phyloP scores from a whole-genome alignment of 169 alveolate species.

The Blepharisma undulans region DNA sequence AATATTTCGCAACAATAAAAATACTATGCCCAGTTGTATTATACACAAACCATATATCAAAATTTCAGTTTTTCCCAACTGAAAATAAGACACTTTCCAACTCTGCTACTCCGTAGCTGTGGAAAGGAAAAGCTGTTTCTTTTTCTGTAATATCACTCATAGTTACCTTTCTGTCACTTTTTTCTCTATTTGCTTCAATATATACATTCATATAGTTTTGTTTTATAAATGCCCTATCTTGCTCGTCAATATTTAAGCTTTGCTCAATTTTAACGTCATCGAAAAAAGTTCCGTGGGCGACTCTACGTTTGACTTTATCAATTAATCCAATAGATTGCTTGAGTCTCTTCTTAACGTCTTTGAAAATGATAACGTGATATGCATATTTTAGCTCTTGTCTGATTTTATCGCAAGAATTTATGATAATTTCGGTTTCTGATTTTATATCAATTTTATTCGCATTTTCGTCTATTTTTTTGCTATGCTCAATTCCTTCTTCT shows the following conservation, averaged over 20 bases:
- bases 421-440: slow-evolving; percentile 2
- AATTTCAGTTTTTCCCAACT: slow-evolving; percentile 38
- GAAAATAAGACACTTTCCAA: neutral
- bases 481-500: neutral
- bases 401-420: neutral
- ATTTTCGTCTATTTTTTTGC: neutral
- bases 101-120: slow-evolving; percentile 14
- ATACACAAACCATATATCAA: slow-evolving; percentile 37
- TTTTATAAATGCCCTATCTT: slow-evolving; percentile 18
- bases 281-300: slow-evolving; percentile 18
- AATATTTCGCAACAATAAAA: slow-evolving; percentile 12
- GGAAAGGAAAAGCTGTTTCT: neutral
- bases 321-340: neutral
- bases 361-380: slow-evolving; percentile 12
- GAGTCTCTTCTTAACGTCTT: slow-evolving; percentile 10
- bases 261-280: neutral
- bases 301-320: slow-evolving; percentile 29
- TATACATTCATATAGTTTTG: slow-evolving; percentile 7
- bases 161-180: neutral
- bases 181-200: neutral
- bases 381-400: neutral
- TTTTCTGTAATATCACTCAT: neutral
- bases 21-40: slow-evolving; percentile 27
- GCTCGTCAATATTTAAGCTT: neutral
- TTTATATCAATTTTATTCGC: neutral